Base-by-base conservation (phyloP, 345 rosid species). In the Eutrema japonicum region DNA sequence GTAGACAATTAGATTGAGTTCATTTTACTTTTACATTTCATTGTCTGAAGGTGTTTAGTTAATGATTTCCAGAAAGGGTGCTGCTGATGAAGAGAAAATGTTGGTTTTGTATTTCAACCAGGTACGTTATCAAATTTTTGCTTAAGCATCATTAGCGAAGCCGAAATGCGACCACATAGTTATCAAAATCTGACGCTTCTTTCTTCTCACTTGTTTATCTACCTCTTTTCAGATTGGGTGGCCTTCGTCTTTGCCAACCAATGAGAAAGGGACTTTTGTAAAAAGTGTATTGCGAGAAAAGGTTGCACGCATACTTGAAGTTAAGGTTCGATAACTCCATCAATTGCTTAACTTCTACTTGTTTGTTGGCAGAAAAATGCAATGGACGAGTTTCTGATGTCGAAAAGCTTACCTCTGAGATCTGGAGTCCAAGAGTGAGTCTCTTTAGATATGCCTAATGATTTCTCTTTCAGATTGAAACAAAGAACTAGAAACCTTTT, bases 161-260 rank as follows among this genome's bases (percentile, higher is more conserved):
- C 26, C 26, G 26, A 49, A 33, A 8, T 53, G 7, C 10, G 32
- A n/a, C 37, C 49, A 29, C 42, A 3, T 27, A 35, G 5, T n/a
- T 59, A 35, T 36, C 27, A 14, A 26, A 32, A 22, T 22, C 48
- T 22, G 43, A 45, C 40, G 9, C 46, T 64, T 49, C 53, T 16
- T 71, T 63, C 47, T 30, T 7, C 40, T 77, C 32, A 37, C 68
- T 53, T 57, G 22, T 47, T 63, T 32, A 5, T 16, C 35, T 12
- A 5, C 63, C 27, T 43, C 56, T 65, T 48, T 82, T 68, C 85
- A 94, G 95, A 91, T 91, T 82, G 98, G 97, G 45, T 94, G 96
- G 98, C 98, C 98, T 76, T 84, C 88, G 58, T 88, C 96, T 10
- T 76, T 94, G 85, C 96, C 97, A 41, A 91, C 98, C 22, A 94